Evolutionary conservation across 208 protist genomes (phyloP).

Genomic region (Angomonas ambiguus): DNA sequence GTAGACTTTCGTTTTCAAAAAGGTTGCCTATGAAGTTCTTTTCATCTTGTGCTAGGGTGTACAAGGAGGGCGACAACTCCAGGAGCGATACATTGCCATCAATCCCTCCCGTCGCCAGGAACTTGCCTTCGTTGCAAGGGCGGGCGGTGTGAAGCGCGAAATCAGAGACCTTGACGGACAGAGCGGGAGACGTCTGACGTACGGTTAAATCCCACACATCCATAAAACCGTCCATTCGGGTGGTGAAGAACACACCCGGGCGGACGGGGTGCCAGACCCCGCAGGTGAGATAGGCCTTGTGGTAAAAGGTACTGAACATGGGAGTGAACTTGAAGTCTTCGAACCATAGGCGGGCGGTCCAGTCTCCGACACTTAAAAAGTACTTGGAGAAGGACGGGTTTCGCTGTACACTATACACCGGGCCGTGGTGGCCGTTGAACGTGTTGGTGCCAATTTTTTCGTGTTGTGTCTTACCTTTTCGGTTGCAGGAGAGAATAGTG

Average conservation of each 20-base stretch:
- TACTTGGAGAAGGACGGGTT: constrained; percentile 95
- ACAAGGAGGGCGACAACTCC: constrained; percentile 91
- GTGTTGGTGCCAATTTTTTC: constrained; percentile 92
- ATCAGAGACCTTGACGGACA: constrained; percentile 91
- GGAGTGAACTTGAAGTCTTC: constrained; percentile 94
- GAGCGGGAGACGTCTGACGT: constrained; percentile 89
- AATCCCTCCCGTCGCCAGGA: constrained; percentile 88
- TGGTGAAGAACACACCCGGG: constrained; percentile 95
- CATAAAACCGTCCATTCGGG: constrained; percentile 94
- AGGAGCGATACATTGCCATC: constrained; percentile 93
- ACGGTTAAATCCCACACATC: constrained; percentile 96
- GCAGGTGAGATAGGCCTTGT: constrained; percentile 92
- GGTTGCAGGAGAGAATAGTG: constrained; percentile 91
- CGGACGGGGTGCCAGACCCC: constrained; percentile 92
- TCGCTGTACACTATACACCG: constrained; percentile 93
- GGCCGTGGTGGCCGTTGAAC: constrained; percentile 95
- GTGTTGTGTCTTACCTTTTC: constrained; percentile 92
- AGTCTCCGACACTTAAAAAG: constrained; percentile 96
- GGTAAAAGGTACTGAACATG: constrained; percentile 95
- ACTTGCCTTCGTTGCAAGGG: constrained; percentile 66
- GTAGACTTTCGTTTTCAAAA: constrained; percentile 91
- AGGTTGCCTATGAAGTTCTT: constrained; percentile 86
- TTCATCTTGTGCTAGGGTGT: constrained; percentile 77
- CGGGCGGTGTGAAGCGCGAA: constrained; percentile 87
- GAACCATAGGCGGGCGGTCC: constrained; percentile 94